Base-by-base conservation (phyloP, 148 eudicot species). In the Polygonum maritimum region DNA sequence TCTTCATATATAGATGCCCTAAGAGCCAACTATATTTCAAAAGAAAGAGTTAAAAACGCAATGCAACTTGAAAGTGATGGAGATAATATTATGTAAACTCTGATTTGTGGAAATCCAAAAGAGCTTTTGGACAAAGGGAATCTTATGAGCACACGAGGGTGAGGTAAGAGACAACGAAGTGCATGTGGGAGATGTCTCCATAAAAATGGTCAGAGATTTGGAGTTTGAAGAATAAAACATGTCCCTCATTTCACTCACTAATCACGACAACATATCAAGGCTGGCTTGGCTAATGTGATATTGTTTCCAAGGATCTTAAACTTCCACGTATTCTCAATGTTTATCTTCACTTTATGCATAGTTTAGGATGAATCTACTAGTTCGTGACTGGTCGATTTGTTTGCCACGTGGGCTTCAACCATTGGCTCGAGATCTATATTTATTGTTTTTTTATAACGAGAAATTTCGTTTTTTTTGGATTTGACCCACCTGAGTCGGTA, bases 131-230 rank as follows among this genome's bases (percentile, higher is more conserved):
- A 2, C 31, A 57, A 57, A 6, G 33, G 69, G 71, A 67, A 67
- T 67, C 71, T 35, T 15, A 15, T 26, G 22, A 67, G 71, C 44
- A 36, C 71, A 67, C 71, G 71, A 67, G 71, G 44, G 71, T 4
- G 35, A 67, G 11, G 2, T 35, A 67, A 67, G 71, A 36, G 71
- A 67, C 71, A 67, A 67, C 7, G 2, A 67, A 67, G 21, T 67
- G 71, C 44, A 67, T 67, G 71, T 67, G 71, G 9, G 21, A 36
- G n/a, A 36, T 67, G 71, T 67, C 71, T 67, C 71, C 71, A 15
- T n/a, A 36, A 36, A 67, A 54, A 5, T 51, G 55, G n/a, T 51
- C 55, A 51, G 47, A 44, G 44, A 40, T 40, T 40, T 40, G 2
- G 2, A 58, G 7, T 58, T 58, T 14, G 3, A 60, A 21, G 36